Conservation (phyloP, 495 filamentous ascomycete genomes). For the Penicillium antarcticum region DNA sequence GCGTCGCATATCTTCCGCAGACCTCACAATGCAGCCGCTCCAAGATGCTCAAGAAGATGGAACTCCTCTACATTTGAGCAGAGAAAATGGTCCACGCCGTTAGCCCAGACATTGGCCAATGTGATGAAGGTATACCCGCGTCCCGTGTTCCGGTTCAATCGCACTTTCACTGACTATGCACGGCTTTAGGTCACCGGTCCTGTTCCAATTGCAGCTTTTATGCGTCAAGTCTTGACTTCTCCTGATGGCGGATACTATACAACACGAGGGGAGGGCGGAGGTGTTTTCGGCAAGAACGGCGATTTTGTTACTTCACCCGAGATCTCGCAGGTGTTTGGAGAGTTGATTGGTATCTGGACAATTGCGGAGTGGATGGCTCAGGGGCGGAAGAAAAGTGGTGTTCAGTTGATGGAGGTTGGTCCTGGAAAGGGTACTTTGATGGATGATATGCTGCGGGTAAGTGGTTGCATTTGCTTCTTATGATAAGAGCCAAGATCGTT, state of each 20-base stretch:
- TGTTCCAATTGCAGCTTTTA: slow-evolving; percentile 86
- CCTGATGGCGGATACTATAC: slow-evolving; percentile 95
- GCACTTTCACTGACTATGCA: neutral
- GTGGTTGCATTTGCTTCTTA: slow-evolving; percentile 10
- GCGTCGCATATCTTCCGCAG: slow-evolving; percentile 28
- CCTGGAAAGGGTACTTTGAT: slow-evolving; percentile 94
- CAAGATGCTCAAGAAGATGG: slow-evolving; percentile 24
- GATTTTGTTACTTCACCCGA: slow-evolving; percentile 97
- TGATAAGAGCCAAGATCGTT: neutral
- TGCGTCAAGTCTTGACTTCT: slow-evolving; percentile 96
- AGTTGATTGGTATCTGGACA: slow-evolving; percentile 90
- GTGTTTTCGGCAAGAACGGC: slow-evolving; percentile 85
- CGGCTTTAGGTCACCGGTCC: slow-evolving; percentile 66
- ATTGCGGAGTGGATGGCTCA: slow-evolving; percentile 95
- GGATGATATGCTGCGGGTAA: slow-evolving; percentile 90
- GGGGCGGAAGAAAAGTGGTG: slow-evolving; percentile 62
- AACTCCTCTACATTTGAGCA: slow-evolving; percentile 39
- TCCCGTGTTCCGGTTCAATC: neutral
- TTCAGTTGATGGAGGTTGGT: slow-evolving; percentile 89
- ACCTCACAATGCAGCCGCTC: slow-evolving; percentile 17
- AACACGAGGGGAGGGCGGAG: slow-evolving; percentile 50
- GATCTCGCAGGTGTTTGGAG: slow-evolving; percentile 95
- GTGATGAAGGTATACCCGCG: slow-evolving; percentile 70
- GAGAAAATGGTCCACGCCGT: slow-evolving; percentile 80
- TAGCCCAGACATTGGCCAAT: slow-evolving; percentile 78